Evolutionary conservation across 2,329 filamentous ascomycete species (phyloP).

Genomic region (Exophiala alcalophila): DNA sequence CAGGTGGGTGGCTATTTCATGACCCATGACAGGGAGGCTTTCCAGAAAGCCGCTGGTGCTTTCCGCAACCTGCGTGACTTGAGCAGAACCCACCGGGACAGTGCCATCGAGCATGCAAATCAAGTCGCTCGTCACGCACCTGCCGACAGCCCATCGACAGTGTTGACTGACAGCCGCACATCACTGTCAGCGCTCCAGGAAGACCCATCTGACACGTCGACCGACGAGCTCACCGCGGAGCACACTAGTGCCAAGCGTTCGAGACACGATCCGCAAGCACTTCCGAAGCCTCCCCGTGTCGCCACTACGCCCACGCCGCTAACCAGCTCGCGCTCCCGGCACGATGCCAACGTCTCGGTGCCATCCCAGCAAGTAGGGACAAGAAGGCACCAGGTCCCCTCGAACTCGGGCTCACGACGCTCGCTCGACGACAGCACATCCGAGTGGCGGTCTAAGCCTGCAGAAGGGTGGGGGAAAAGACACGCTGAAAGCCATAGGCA

Average conservation of each 20-base stretch:
- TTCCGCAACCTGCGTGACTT: conserved; percentile 44
- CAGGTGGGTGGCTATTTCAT: conserved; percentile 34
- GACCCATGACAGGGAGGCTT: conserved; percentile 33
- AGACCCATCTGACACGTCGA: conserved; percentile 2
- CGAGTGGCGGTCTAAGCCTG: too few species aligned
- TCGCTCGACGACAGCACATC: too few species aligned
- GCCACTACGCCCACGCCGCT: too few species aligned
- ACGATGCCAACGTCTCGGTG: too few species aligned
- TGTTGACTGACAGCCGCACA: conserved; percentile 4
- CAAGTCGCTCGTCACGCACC: conserved; percentile 10
- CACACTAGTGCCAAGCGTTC: not conserved
- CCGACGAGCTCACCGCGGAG: conserved; percentile 55
- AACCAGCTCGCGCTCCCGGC: too few species aligned
- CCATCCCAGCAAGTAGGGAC: too few species aligned
- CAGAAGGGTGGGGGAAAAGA: too few species aligned
- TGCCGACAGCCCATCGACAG: conserved; percentile 5
- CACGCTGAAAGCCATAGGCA: too few species aligned
- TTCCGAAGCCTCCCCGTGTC: too few species aligned
- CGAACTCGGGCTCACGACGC: too few species aligned
- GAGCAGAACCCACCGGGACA: conserved; percentile 39
- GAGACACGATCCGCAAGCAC: not conserved
- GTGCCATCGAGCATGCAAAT: conserved; percentile 38
- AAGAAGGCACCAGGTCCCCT: too few species aligned
- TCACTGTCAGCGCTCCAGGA: conserved; percentile 8
- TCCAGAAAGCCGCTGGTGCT: conserved; percentile 37